phyloP scores from a whole-genome alignment of 2,329 filamentous ascomycete genomes.

The Curvularia sp. region DNA sequence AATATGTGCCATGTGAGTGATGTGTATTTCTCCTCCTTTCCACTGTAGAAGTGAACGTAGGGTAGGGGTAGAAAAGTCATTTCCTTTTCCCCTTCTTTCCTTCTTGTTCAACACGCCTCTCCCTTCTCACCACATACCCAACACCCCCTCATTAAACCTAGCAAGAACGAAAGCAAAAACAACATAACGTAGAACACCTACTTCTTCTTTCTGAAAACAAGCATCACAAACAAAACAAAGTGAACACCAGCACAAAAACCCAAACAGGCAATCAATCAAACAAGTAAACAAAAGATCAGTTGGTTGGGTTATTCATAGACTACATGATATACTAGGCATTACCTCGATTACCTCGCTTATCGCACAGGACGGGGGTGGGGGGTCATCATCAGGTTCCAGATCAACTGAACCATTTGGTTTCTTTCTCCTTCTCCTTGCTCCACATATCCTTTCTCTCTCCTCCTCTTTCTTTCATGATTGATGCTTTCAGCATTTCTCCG shows the following conservation, averaged over 20 bases:
- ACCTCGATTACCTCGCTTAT: neutral
- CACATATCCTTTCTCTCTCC: neutral
- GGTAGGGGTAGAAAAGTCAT: neutral
- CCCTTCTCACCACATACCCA: too few species aligned
- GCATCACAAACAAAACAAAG: too few species aligned
- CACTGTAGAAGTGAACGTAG: neutral
- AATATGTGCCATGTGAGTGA: too few species aligned
- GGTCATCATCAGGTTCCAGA: neutral
- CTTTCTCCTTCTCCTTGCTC: neutral
- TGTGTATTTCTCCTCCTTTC: neutral
- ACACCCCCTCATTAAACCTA: too few species aligned
- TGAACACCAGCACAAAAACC: too few species aligned
- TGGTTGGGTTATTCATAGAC: neutral
- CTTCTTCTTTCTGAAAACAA: too few species aligned
- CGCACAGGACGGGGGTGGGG: neutral
- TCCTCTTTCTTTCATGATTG: neutral
- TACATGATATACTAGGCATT: slow-evolving; percentile 1
- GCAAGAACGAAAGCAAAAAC: too few species aligned
- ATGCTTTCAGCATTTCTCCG: neutral
- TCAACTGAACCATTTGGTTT: neutral
- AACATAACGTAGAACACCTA: too few species aligned
- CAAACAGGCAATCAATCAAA: too few species aligned
- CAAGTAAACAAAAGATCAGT: neutral
- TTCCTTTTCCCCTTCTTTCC: too few species aligned
- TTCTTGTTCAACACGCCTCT: too few species aligned